Base-by-base conservation (phyloP, 163 green algal genomes). In the Scenedesmus sp. region DNA sequence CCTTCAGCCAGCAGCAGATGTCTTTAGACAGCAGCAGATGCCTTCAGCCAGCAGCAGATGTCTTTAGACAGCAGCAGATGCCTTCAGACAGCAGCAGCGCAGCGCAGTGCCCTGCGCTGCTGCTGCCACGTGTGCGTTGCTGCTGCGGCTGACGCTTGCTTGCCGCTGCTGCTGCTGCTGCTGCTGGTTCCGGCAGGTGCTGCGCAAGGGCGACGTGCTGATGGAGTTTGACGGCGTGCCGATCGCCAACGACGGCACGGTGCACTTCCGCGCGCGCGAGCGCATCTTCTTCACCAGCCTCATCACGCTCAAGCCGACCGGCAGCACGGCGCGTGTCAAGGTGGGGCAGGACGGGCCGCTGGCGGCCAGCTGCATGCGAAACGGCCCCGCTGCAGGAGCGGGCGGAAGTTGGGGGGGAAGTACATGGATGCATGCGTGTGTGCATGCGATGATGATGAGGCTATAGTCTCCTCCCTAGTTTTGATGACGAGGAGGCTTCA, bases 251-350 rank as follows among this genome's bases (percentile, higher is more conserved):
- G 72, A 96, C 87, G 94, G 94, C 87, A 96, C 92, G 7, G 93
- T 97, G 40, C 93, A 94, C 81, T 92, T 96, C 86, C 91, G 95
- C 5, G 90, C 93, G 35, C 93, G 93, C 42, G 95, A 97, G 91
- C 92, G 94, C 72, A 96, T 97, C 90, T 96, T 95, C 92, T 97
- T 97, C 93, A 94, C 92, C 37, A 92, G 90, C 85, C 94, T 97
- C 80, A 94, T 96, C 70, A 95, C 92, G 5, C 83, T 94, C 18
- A 95, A 95, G 44, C 93, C 93, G 40, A 95, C 93, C 1, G 95
- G 93, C 26, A 84, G 81, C 42, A 91, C 83, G 12, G 92, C 92
- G 26, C 81, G 80, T 46, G 30, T 96, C 49, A 94, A 94, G 92
- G 93, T 94, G 30, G 84, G 85, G 15, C 26, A 26, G 35, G 78